Evolutionary conservation across 805 yeast genomes (phyloP).

Genomic region (Wickerhamomyces kurtzmanii): DNA sequence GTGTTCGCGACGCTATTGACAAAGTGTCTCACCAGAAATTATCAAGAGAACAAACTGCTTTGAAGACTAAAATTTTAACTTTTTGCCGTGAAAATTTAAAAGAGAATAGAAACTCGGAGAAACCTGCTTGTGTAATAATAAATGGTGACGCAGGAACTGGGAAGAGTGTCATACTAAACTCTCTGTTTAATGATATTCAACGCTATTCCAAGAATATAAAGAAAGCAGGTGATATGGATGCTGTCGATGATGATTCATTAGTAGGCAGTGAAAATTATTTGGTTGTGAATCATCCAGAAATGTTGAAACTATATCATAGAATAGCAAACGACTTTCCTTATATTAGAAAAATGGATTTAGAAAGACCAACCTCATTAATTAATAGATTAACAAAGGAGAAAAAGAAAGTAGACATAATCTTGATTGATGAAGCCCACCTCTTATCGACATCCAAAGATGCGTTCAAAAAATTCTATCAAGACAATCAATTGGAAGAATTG

Average conservation of each 20-base stretch:
- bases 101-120: conserved; percentile 5
- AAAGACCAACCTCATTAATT: conserved; percentile 34
- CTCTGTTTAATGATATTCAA: conserved; percentile 33
- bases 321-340: conserved; percentile 26
- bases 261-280: conserved; percentile 24
- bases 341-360: conserved; percentile 25
- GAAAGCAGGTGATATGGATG: conserved; percentile 2
- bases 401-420: conserved; percentile 24
- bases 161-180: conserved; percentile 31
- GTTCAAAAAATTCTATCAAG: conserved; percentile 31
- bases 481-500: conserved; percentile 31
- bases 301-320: conserved; percentile 32
- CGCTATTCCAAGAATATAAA: conserved; percentile 12
- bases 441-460: conserved; percentile 33
- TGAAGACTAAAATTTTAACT: conserved; percentile 19
- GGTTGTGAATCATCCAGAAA: conserved; percentile 38
- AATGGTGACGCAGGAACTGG: conserved; percentile 43
- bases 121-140: conserved; percentile 27
- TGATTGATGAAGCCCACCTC: conserved; percentile 37
- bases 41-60: conserved; percentile 24
- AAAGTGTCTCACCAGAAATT: conserved; percentile 24
- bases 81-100: conserved; percentile 19
- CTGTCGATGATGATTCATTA: conserved; percentile 10
- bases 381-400: conserved; percentile 21
- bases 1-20: conserved; percentile 26